Base-by-base conservation (phyloP, 768 basidiomycete genomes). In the Lactifluus hygrophoroides region DNA sequence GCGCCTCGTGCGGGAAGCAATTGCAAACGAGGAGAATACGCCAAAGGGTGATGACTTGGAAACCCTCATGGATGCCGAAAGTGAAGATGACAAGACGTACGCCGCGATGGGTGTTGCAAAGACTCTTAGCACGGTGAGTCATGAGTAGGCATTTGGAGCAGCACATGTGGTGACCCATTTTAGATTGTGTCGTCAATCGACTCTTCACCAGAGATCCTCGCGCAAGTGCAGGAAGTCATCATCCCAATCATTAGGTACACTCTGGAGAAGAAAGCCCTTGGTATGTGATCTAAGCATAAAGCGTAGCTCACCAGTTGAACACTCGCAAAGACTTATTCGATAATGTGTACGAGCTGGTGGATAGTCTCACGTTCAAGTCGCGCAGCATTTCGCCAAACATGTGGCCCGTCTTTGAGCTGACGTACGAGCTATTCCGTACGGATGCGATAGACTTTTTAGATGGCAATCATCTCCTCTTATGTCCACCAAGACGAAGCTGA, bases 401-500 rank as follows among this genome's bases (percentile, higher is more conserved):
- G 86, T 94, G 92, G 93, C 84, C 82, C 10, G 77, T 94, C 35
- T 90, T 90, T 61, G 90, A 93, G 72, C 71, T 84, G 62, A 93
- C 88, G 0, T 92, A 91, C 71, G 77, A 78, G 49, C 73, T 89
- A 19, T 90, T 94, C 83, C 91, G 90, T 70, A 75, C 79, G 16
- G 87, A 90, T 32, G 90, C 89, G 16, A 73, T 87, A 38, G 90
- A 93, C 71, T 94, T 90, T 76, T 76, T 94, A 54, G 89, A 93
- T 64, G 91, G 91, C 9, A 56, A 37, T 23, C 6, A 40, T 27
- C 14, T 28, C 25, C 19, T 35, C 23, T 32, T 14, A 58, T 23
- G 55, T 34, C 10, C 7, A 10, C 28, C 19, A 10, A 40, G 21
- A n/a, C n/a, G 28, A 46, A 34, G 56, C 51, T 57, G 30, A 37